These are phyloP conservation scores for Saururus chinensis DNA, from an alignment of 164 flowering plant genomes.

Conservation along the genomic window DNA sequence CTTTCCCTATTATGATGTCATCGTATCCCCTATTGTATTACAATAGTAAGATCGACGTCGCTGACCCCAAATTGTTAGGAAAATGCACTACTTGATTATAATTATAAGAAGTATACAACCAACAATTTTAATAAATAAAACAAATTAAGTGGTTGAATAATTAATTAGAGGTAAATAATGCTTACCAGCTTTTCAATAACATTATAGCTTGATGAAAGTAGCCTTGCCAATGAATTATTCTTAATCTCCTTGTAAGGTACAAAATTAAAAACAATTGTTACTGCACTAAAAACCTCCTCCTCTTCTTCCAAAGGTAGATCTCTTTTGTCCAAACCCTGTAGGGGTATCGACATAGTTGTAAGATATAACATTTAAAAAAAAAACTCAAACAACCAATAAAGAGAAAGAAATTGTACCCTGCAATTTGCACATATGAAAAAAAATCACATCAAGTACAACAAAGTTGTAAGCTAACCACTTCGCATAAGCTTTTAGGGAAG, in stretches of 20 bases:
- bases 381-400: neutral
- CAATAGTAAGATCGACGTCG: too few relatives aligned
- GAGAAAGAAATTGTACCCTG: neutral
- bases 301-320: conserved; percentile 68
- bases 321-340: conserved; percentile 65
- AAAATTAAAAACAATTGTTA: conserved; percentile 54
- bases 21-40: too few relatives aligned
- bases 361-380: neutral
- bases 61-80: too few relatives aligned
- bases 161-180: neutral
- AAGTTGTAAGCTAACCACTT: too few relatives aligned
- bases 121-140: neutral
- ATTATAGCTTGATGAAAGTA: conserved; percentile 71
- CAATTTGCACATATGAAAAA: neutral
- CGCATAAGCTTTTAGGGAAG: too few relatives aligned
- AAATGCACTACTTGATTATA: too few relatives aligned
- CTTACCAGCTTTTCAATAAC: conserved; percentile 77
- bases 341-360: conserved; percentile 5
- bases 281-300: conserved; percentile 75
- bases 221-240: conserved; percentile 52
- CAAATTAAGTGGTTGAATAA: neutral
- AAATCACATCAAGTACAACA: too few relatives aligned
- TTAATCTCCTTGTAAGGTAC: conserved; percentile 57
- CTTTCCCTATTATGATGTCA: too few relatives aligned
- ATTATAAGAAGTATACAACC: too few relatives aligned